These are phyloP conservation scores for Fomitopsis serialis DNA, from an alignment of 768 basidiomycete species.

Conservation along the genomic window DNA sequence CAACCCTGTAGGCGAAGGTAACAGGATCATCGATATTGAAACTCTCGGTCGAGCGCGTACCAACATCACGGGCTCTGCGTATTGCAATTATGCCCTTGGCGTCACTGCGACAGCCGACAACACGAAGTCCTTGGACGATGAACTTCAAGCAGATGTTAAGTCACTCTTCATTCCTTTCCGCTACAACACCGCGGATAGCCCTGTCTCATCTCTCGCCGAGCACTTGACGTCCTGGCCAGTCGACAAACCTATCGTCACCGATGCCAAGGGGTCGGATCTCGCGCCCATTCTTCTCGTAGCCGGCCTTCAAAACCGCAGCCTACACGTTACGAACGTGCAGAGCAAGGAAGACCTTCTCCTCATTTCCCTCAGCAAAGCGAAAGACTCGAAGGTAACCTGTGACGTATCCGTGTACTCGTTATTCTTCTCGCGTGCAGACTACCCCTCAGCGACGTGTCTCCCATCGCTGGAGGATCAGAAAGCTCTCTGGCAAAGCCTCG, in stretches of 20 bases:
- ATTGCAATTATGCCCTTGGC: conserved; percentile 85
- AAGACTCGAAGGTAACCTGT: conserved; percentile 91
- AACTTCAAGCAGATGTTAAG: conserved; percentile 74
- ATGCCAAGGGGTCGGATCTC: conserved; percentile 84
- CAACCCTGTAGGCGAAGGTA: conserved; percentile 61
- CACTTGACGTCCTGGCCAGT: conserved; percentile 89
- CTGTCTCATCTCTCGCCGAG: conserved; percentile 71
- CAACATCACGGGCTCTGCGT: conserved; percentile 58
- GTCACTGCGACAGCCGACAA: conserved; percentile 73
- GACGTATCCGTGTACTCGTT: conserved; percentile 90
- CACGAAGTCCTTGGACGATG: conserved; percentile 59
- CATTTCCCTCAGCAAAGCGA: conserved; percentile 92
- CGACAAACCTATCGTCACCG: conserved; percentile 91
- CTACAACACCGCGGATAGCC: conserved; percentile 37
- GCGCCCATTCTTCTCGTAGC: conserved; percentile 91
- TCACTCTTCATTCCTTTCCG: conserved; percentile 83
- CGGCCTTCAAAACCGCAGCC: conserved; percentile 82
- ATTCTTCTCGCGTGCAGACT: conserved; percentile 80
- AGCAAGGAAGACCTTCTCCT: conserved; percentile 82
- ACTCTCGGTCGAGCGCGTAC: conserved; percentile 66
- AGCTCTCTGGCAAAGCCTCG: conserved; percentile 80
- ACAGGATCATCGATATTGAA: conserved; percentile 58
- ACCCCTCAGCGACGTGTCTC: conserved; percentile 55
- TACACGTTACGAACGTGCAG: conserved; percentile 89
- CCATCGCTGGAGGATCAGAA: conserved; percentile 75